phyloP scores from a whole-genome alignment of 2,329 filamentous ascomycete species.

The Botrytis aclada region DNA sequence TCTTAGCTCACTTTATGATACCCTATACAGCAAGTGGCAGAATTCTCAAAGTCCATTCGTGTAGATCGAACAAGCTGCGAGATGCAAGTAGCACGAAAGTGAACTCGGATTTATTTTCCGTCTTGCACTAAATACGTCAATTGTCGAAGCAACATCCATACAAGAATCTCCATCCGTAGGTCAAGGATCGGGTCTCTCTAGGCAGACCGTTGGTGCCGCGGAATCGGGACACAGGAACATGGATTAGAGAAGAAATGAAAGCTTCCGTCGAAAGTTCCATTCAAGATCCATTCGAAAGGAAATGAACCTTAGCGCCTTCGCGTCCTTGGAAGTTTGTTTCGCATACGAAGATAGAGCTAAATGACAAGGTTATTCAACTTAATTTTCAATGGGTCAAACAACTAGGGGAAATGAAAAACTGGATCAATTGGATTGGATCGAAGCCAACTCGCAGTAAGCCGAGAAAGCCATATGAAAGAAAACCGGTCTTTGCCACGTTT shows the following conservation, averaged over 20 bases:
- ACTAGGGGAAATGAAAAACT: not conserved
- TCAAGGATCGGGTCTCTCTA: constrained; percentile 17
- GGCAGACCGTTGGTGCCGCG: constrained; percentile 15
- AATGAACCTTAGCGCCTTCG: constrained; percentile 10
- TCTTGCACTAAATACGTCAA: constrained; percentile 4
- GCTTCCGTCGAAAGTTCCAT: constrained; percentile 20
- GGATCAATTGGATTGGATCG: not conserved
- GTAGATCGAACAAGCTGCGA: not conserved
- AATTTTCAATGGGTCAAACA: constrained; percentile 9
- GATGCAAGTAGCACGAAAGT: constrained; percentile 5
- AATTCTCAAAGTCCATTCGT: not conserved
- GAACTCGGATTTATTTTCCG: constrained; percentile 11
- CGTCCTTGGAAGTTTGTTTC: not conserved
- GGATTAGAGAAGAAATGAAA: constrained; percentile 22
- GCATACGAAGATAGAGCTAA: not conserved
- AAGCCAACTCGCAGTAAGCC: not conserved
- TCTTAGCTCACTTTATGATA: not conserved
- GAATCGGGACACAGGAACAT: constrained; percentile 16
- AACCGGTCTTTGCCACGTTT: constrained; percentile 18
- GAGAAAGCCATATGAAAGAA: constrained; percentile 8
- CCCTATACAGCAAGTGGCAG: constrained; percentile 3
- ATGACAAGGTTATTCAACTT: not conserved
- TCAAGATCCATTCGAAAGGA: constrained; percentile 8
- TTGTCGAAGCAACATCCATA: not conserved
- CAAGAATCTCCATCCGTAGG: not conserved